A percentile compares a stretch with the other conserved stretches of the same genome.
These are phyloP conservation scores for Barnettozyma wickerhamii DNA, from an alignment of 805 yeast species.

Conservation along the genomic window DNA sequence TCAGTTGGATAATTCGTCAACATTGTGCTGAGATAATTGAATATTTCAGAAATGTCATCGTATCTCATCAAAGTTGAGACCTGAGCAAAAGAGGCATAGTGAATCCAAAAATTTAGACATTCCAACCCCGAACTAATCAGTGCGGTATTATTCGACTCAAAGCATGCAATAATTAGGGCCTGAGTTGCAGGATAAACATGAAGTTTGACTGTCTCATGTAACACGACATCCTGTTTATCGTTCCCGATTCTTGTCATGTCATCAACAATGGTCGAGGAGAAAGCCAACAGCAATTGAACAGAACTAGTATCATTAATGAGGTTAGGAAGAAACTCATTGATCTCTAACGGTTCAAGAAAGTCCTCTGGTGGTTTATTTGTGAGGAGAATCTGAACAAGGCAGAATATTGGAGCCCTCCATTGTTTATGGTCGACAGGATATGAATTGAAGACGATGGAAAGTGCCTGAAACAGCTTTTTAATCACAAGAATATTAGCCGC, in stretches of 20 bases:
- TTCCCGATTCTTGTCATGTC: constrained; percentile 38
- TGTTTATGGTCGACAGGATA: constrained; percentile 27
- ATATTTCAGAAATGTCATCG: constrained; percentile 19
- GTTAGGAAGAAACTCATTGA: constrained; percentile 11
- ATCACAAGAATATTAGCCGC: constrained; percentile 38
- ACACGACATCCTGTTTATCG: constrained; percentile 20
- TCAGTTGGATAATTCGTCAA: constrained; percentile 10
- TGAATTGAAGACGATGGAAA: constrained; percentile 40
- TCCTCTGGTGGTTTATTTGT: constrained; percentile 12
- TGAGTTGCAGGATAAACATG: constrained; percentile 32
- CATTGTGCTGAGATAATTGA: constrained; percentile 12
- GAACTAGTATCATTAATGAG: constrained; percentile 4
- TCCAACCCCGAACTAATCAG: constrained; percentile 25
- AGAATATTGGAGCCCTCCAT: constrained; percentile 39
- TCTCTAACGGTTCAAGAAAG: constrained; percentile 4
- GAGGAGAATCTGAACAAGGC: constrained; percentile 20
- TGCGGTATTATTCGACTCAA: constrained; percentile 12
- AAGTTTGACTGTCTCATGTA: constrained; percentile 37
- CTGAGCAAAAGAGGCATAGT: constrained; percentile 35
- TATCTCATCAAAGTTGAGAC: constrained; percentile 19
- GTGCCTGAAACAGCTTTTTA: constrained; percentile 53
- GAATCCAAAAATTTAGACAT: constrained; percentile 32
- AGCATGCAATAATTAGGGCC: constrained; percentile 10
- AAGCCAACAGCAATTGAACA: constrained; percentile 23
- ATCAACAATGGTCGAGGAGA: constrained; percentile 47